phyloP scores from a whole-genome alignment of 768 basidiomycete genomes.

The Rhodosporidiobolus odoratus region DNA sequence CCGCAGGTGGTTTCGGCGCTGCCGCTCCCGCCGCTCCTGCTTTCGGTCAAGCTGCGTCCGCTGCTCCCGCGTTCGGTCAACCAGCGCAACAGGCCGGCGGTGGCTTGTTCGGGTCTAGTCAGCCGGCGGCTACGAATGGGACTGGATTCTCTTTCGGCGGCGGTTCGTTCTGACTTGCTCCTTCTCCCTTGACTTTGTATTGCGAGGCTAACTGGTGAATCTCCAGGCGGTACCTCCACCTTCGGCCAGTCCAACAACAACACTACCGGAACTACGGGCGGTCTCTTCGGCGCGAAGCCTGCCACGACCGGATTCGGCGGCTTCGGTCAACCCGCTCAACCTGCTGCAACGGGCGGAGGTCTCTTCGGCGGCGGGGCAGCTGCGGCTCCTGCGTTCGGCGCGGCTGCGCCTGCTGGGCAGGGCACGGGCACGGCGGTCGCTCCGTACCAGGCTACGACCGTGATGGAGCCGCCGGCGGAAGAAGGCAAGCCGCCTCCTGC shows the following conservation, averaged over 20 bases:
- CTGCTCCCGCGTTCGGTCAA: conserved; percentile 27
- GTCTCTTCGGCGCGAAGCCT: conserved; percentile 31
- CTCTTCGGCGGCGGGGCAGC: conserved; percentile 29
- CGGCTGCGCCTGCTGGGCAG: background rate
- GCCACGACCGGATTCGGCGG: conserved; percentile 37
- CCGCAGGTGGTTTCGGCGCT: conserved; percentile 32
- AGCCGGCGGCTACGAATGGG: conserved; percentile 3
- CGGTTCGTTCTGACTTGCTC: no score
- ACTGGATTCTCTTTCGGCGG: conserved; percentile 33
- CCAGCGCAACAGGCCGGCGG: conserved; percentile 17
- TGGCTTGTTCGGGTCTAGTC: conserved; percentile 41
- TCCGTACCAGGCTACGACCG: conserved; percentile 28
- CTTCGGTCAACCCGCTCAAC: conserved; percentile 33
- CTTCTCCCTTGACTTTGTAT: background rate
- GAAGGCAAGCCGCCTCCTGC: conserved; percentile 35
- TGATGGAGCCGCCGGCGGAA: conserved; percentile 34
- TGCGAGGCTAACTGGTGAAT: background rate
- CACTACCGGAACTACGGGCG: conserved; percentile 4
- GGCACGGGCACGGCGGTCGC: conserved; percentile 25
- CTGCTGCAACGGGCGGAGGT: conserved; percentile 15
- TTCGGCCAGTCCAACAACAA: conserved; percentile 20
- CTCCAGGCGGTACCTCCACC: conserved; percentile 14
- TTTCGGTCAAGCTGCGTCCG: conserved; percentile 16
- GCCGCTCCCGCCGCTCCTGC: conserved; percentile 6
- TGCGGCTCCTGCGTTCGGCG: conserved; percentile 21